Evolutionary conservation across 73 alveolate species (phyloP).

Genomic region (Tetrahymena elliotti): DNA sequence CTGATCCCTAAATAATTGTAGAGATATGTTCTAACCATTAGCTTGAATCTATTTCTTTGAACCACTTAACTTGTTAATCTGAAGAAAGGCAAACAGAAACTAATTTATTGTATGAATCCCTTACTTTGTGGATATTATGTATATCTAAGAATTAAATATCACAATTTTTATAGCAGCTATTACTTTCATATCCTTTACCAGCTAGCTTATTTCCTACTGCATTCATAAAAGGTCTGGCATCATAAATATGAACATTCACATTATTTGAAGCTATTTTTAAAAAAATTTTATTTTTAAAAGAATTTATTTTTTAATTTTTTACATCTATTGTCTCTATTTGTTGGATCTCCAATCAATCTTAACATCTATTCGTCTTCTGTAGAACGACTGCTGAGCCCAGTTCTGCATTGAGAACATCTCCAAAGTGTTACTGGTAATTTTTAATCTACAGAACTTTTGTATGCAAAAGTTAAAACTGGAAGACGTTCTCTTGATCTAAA

Average conservation of each 20-base stretch:
- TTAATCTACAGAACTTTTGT: slow-evolving; percentile 52
- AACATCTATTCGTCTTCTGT: slow-evolving; percentile 7
- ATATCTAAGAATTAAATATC: slow-evolving; percentile 73
- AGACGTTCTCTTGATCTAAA: slow-evolving; percentile 73
- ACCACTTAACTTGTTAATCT: background rate
- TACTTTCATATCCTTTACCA: slow-evolving; percentile 85
- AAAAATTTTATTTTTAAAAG: background rate
- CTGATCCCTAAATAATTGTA: slow-evolving; percentile 10
- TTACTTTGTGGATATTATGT: slow-evolving; percentile 85
- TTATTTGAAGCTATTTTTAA: background rate
- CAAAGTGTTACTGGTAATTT: slow-evolving; percentile 39
- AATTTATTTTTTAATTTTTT: background rate
- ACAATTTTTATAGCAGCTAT: slow-evolving; percentile 58
- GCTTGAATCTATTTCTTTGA: slow-evolving; percentile 1
- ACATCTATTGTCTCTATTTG: slow-evolving; percentile 1
- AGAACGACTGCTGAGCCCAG: slow-evolving; percentile 51
- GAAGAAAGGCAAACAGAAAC: background rate
- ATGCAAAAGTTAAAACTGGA: slow-evolving; percentile 75
- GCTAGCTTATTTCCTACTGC: slow-evolving; percentile 81
- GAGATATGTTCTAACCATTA: slow-evolving; percentile 12
- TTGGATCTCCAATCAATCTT: background rate
- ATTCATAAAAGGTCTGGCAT: slow-evolving; percentile 80
- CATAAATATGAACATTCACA: slow-evolving; percentile 55
- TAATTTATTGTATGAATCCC: slow-evolving; percentile 59
- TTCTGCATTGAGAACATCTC: slow-evolving; percentile 26